These are phyloP conservation scores for Bothriochloa decipiens DNA, from an alignment of 176 grass and related monocot genomes.

Conservation along the genomic window DNA sequence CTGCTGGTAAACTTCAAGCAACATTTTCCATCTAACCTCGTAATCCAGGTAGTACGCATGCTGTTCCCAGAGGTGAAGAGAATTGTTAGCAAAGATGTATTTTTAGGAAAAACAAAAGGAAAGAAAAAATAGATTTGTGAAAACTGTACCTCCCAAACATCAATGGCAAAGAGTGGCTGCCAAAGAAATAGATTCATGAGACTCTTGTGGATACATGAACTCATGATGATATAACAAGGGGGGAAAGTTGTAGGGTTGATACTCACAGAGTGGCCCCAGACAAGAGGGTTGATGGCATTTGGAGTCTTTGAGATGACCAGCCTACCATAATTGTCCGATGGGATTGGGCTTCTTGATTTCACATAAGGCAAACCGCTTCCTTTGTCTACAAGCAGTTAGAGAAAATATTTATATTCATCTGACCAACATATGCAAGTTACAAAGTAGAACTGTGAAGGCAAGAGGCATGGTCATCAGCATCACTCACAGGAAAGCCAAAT, in stretches of 20 bases:
- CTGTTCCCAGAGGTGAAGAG: conserved; percentile 39
- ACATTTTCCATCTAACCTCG: conserved; percentile 55
- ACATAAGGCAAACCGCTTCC: conserved; percentile 69
- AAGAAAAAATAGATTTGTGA: not conserved
- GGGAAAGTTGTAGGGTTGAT: not conserved
- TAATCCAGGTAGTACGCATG: conserved; percentile 94
- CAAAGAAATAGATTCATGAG: conserved; percentile 48
- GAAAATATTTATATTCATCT: conserved; percentile 31
- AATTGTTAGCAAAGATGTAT: conserved; percentile 36
- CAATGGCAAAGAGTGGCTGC: conserved; percentile 87
- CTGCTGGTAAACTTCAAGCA: conserved; percentile 4
- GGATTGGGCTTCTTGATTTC: conserved; percentile 74
- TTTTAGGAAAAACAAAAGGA: not conserved
- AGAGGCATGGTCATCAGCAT: not conserved
- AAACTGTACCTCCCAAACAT: conserved; percentile 93
- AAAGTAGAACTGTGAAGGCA: not conserved
- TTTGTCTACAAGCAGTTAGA: conserved; percentile 58
- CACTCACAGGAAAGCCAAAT: conserved; percentile 91
- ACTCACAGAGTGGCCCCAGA: conserved; percentile 93
- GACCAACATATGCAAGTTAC: not conserved
- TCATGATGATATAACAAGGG: not conserved
- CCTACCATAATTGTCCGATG: conserved; percentile 72
- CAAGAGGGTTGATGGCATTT: conserved; percentile 84
- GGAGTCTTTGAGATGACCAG: conserved; percentile 83
- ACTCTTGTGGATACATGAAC: not conserved